Evolutionary conservation across 2,329 filamentous ascomycete species (phyloP), one percentile per base, ranked within the genome.

Genomic region (Colletotrichum sublineola): DNA sequence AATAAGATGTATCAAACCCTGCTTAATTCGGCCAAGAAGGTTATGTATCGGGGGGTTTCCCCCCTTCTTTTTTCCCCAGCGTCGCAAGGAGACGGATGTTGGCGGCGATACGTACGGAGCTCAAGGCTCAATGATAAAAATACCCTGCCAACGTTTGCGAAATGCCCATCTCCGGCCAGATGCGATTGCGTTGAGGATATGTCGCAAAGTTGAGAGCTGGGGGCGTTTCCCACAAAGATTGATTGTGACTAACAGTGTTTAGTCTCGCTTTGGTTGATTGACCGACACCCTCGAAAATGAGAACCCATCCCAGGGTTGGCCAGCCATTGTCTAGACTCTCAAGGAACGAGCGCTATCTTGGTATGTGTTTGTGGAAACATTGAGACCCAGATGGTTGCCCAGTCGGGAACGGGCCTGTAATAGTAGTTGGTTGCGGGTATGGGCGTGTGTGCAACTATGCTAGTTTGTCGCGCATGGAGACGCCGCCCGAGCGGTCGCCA

Each of bases 361-460:
- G 31, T 55, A 40, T 40, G 36, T 42, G 31, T 38, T 53, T 68
- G 67, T 67, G 53, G 63, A 24, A 42, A 62, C 56, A 29, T 67
- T 24, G 33, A 60, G 44, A 60, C 63, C 55, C 11, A 29, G n/a
- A 52, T 29, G 53, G 53, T 18, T 31, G 33, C n/a, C 18, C 42
- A 40, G 61, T 11, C 63, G 50, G 42, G 48, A 48, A 57, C 56
- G 24, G 50, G 18, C 57, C 50, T 63, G 56, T 46, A 67, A 20
- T 36, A 36, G 5, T 36, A 44, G 15, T 48, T 67, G 42, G 33
- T 33, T 29, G 57, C 48, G 57, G 42, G 56, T 67, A 24, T 67
- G 68, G 18, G 18, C 7, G 18, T 20, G 18, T 18, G 42, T 44
- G 18, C 68, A 67, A 62, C 46, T 62, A 40, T 48, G 62, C 44